Evolutionary conservation across 2,329 filamentous ascomycete species (phyloP).

Genomic region (Diplodia intermedia): DNA sequence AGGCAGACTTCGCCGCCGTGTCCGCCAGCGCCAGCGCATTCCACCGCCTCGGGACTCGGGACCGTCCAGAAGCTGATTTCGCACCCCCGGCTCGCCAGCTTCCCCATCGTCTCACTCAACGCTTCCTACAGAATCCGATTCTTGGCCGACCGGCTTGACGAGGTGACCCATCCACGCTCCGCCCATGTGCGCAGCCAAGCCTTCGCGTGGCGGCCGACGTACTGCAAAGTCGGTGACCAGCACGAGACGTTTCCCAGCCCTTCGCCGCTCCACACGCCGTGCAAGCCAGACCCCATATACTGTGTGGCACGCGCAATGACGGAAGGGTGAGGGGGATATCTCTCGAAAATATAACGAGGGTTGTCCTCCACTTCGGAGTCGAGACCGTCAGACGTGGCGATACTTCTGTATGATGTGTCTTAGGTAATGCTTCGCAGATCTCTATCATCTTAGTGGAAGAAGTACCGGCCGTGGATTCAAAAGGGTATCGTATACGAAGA

Average conservation of each 20-base stretch:
- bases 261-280: constrained; percentile 47
- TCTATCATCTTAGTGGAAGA: background rate
- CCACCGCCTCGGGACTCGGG: background rate
- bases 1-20: background rate
- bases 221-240: background rate
- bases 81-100: background rate
- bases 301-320: background rate
- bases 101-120: background rate
- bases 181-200: background rate
- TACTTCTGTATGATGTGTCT: too few relatives aligned
- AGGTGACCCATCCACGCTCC: background rate
- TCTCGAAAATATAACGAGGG: background rate
- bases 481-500: constrained; percentile 3
- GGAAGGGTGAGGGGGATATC: too few relatives aligned
- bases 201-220: background rate
- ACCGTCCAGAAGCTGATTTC: constrained; percentile 19
- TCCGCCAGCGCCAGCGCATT: background rate
- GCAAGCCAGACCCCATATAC: background rate
- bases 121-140: background rate
- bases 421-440: too few relatives aligned
- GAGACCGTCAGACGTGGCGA: too few relatives aligned
- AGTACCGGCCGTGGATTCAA: background rate
- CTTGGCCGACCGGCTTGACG: background rate
- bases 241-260: constrained; percentile 52
- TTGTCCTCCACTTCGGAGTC: background rate